Conservation (phyloP, 768 basidiomycete genomes). For the Tricholoma matsutake region DNA sequence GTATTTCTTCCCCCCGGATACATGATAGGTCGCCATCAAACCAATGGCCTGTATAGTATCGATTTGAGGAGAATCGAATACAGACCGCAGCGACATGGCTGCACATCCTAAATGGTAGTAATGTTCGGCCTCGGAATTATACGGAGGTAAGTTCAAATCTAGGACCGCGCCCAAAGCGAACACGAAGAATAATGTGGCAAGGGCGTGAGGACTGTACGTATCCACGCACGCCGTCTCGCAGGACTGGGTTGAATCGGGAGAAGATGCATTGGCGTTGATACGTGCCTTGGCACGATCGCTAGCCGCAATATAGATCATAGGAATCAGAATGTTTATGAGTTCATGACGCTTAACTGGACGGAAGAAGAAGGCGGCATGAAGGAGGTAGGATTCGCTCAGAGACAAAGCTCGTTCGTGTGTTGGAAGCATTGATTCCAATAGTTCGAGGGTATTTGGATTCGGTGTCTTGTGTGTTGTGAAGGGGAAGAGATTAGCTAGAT, state of each 20-base stretch:
- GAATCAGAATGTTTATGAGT: constrained; percentile 37
- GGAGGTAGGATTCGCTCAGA: constrained; percentile 41
- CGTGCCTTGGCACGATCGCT: constrained; percentile 10
- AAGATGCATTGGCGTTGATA: constrained; percentile 6
- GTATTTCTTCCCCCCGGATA: constrained; percentile 49
- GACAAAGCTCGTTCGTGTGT: constrained; percentile 37
- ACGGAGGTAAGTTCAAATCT: constrained; percentile 48
- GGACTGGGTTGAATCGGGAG: neutral
- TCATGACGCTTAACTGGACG: constrained; percentile 49
- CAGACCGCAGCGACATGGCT: constrained; percentile 46
- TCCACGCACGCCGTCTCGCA: neutral
- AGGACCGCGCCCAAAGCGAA: constrained; percentile 62
- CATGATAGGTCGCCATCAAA: constrained; percentile 55
- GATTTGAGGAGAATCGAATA: constrained; percentile 53
- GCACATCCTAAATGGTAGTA: constrained; percentile 58
- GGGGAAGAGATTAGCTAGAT: constrained; percentile 40
- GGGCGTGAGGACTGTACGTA: constrained; percentile 38
- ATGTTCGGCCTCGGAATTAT: constrained; percentile 56
- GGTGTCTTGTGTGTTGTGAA: constrained; percentile 33
- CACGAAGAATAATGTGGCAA: constrained; percentile 55
- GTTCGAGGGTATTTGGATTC: constrained; percentile 26
- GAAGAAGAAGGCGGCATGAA: constrained; percentile 49
- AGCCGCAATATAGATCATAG: constrained; percentile 35
- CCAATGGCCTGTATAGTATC: constrained; percentile 60
- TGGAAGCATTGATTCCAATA: constrained; percentile 42